Evolutionary conservation across 148 eudicot species (phyloP).

Genomic region (Cornus kousa): DNA sequence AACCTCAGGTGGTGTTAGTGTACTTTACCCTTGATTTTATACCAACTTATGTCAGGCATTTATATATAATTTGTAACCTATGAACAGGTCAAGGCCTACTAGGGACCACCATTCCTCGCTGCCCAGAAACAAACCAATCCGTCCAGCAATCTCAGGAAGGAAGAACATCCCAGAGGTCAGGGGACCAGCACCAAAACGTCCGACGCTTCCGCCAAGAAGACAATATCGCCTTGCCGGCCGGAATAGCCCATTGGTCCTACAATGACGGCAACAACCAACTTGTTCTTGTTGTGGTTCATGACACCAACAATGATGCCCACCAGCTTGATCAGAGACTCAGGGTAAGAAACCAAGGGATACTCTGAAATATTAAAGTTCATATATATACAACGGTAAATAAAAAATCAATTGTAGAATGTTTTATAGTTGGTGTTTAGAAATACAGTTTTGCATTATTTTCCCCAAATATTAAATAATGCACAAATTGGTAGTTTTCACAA

Average conservation of each 20-base stretch:
- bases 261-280: conserved; percentile 25
- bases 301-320: conserved; percentile 13
- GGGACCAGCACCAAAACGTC: conserved; percentile 33
- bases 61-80: too few species aligned
- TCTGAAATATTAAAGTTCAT: too few species aligned
- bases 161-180: background rate
- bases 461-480: background rate
- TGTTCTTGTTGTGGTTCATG: conserved; percentile 13
- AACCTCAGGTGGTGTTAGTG: too few species aligned
- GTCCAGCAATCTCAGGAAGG: conserved; percentile 7
- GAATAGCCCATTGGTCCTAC: conserved; percentile 20
- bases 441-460: too few species aligned
- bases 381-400: too few species aligned
- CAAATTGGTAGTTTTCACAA: too few species aligned
- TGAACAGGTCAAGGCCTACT: background rate
- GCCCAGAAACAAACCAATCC: conserved; percentile 12
- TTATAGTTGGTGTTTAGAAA: too few species aligned
- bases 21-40: too few species aligned
- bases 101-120: background rate
- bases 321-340: conserved; percentile 26
- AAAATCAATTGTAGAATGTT: too few species aligned
- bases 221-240: conserved; percentile 23
- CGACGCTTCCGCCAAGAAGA: conserved; percentile 19
- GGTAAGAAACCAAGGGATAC: conserved; percentile 7
- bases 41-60: too few species aligned